Conservation (phyloP, 768 basidiomycete genomes). For the Boletus bicolor region DNA sequence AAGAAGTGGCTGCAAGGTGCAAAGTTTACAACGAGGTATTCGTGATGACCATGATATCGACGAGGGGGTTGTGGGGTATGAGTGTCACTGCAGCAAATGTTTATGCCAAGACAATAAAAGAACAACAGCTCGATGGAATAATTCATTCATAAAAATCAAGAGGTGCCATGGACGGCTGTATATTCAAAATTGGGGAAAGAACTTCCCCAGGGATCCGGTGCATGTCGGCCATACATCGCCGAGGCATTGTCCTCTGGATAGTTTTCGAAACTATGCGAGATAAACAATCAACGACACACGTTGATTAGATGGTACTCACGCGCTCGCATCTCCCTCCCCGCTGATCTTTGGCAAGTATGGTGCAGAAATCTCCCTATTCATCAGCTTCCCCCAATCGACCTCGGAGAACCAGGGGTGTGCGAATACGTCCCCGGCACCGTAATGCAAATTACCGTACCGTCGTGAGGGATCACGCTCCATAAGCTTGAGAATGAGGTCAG, state of each 20-base stretch:
- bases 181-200: conserved; percentile 83
- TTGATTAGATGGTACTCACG: conserved; percentile 46
- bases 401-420: conserved; percentile 92
- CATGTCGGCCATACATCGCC: conserved; percentile 54
- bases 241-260: conserved; percentile 75
- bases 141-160: conserved; percentile 3
- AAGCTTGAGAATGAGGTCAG: conserved; percentile 85
- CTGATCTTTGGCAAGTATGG: conserved; percentile 92
- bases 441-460: conserved; percentile 84
- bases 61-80: conserved; percentile 10
- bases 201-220: conserved; percentile 58
- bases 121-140: conserved; percentile 2
- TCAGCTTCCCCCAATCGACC: conserved; percentile 85
- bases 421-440: conserved; percentile 90
- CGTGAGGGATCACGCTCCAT: conserved; percentile 87
- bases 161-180: conserved; percentile 36
- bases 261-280: conserved; percentile 57
- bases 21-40: conserved; percentile 10
- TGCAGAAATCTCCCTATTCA: conserved; percentile 83
- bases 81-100: conserved; percentile 11
- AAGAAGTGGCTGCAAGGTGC: not conserved
- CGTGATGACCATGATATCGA: conserved; percentile 6
- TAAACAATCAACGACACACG: not conserved
- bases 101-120: conserved; percentile 4
- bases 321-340: conserved; percentile 94